Percentiles rank a stretch among this genome's conserved stretches.
phyloP scores from a whole-genome alignment of 371 early-diverging fungal species.

The Rhizopus microsporus region DNA sequence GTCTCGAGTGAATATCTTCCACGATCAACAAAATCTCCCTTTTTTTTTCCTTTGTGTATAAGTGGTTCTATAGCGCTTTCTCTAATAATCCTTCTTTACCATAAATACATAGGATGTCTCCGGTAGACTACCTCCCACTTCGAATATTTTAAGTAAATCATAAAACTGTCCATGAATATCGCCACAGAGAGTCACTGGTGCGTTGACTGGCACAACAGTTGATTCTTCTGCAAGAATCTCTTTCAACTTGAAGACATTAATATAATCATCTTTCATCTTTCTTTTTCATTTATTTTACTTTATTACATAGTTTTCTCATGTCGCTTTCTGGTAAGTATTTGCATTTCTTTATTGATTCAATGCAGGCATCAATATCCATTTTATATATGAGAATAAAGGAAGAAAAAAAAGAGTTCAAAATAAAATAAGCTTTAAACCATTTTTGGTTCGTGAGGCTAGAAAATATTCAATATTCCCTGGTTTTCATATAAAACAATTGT shows the following conservation, averaged over 20 bases:
- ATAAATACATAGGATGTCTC: conserved; percentile 98
- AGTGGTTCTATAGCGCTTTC: not conserved
- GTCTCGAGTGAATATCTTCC: conserved; percentile 99
- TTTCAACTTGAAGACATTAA: conserved; percentile 65
- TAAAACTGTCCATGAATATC: conserved; percentile 99
- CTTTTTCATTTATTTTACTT: conserved; percentile 45
- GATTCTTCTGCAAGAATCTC: conserved; percentile 94
- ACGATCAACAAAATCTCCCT: conserved; percentile 99
- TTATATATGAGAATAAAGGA: conserved; percentile 1
- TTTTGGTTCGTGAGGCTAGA: conserved; percentile 2
- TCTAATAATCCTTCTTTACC: conserved; percentile 34
- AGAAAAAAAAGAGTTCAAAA: conserved; percentile 5
- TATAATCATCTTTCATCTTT: not conserved
- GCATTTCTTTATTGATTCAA: conserved; percentile 71
- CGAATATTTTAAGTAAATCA: conserved; percentile 97
- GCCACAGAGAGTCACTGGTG: conserved; percentile 97
- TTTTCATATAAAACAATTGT: too few species aligned
- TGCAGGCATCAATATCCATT: conserved; percentile 63
- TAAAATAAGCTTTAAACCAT: conserved; percentile 5
- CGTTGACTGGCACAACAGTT: conserved; percentile 91
- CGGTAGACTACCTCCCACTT: conserved; percentile 96
- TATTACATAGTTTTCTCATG: conserved; percentile 95
- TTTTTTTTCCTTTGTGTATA: not conserved
- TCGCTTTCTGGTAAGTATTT: conserved; percentile 91
- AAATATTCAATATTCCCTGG: not conserved